Evolutionary conservation across 441 rosid species (phyloP).

Genomic region (Populus hybrid): DNA sequence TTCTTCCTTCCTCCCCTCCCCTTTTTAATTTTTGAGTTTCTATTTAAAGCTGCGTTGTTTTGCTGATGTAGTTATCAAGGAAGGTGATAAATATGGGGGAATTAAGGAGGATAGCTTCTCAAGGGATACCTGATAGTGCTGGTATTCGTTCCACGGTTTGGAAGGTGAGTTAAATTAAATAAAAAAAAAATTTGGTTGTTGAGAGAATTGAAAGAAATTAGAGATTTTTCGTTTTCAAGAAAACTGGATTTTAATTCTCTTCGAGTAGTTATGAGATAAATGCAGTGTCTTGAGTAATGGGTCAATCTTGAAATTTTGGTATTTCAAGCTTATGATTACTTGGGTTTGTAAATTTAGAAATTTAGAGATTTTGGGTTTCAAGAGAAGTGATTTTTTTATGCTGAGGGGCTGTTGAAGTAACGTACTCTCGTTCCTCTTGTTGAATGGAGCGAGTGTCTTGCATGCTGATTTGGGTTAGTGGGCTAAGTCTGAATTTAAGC

Average conservation of each 20-base stretch:
- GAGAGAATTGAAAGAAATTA: neutral
- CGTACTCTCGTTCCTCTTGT: neutral
- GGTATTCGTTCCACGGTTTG: conserved; percentile 85
- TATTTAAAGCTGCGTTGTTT: conserved; percentile 2
- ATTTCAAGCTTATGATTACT: neutral
- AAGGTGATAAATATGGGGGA: conserved; percentile 81
- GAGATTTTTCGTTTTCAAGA: neutral
- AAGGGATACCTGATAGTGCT: conserved; percentile 77
- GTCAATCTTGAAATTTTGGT: neutral
- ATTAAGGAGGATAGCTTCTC: conserved; percentile 76
- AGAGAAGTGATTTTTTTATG: neutral
- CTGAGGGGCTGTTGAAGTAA: neutral
- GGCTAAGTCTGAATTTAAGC: neutral
- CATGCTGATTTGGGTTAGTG: neutral
- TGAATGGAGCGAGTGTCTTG: neutral
- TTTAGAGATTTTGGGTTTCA: neutral
- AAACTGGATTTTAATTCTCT: neutral
- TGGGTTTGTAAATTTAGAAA: neutral
- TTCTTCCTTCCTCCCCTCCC: neutral
- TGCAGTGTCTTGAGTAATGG: neutral
- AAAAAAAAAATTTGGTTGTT: too few relatives aligned
- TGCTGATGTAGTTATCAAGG: conserved; percentile 59
- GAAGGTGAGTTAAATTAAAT: conserved; percentile 50
- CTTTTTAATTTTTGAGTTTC: neutral
- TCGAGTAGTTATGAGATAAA: neutral